A percentile compares a stretch with the other conserved stretches of the same genome.
These are phyloP conservation scores for Cavenderia fasciculata DNA, from an alignment of 78 protist species.

Conservation along the genomic window DNA sequence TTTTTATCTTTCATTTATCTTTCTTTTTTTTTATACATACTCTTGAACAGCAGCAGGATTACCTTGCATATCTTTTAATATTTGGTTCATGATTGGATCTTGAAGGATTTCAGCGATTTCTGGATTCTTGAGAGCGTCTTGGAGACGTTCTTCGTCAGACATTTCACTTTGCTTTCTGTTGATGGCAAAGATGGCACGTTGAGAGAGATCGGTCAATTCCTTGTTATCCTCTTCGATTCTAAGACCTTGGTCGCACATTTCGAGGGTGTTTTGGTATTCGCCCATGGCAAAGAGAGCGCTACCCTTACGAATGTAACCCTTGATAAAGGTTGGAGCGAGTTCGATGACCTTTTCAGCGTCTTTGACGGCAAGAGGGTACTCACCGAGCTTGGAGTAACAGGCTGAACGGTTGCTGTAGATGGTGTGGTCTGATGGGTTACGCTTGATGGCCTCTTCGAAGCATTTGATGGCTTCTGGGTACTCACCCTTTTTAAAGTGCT, in stretches of 20 bases:
- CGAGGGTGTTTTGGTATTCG: constrained; percentile 89
- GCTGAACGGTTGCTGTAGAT: constrained; percentile 88
- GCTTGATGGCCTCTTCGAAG: constrained; percentile 90
- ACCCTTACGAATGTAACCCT: constrained; percentile 88
- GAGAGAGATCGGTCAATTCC: constrained; percentile 74
- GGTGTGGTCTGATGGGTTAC: constrained; percentile 90
- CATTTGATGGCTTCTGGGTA: constrained; percentile 89
- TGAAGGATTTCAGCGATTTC: constrained; percentile 87
- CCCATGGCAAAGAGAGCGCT: constrained; percentile 80
- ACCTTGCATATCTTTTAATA: constrained; percentile 80
- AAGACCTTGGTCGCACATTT: constrained; percentile 85
- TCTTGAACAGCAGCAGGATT: constrained; percentile 84
- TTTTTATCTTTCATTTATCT: neutral
- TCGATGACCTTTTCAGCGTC: constrained; percentile 85
- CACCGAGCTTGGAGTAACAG: constrained; percentile 80
- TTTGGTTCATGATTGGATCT: constrained; percentile 89
- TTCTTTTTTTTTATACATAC: constrained; percentile 2
- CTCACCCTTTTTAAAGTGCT: constrained; percentile 85
- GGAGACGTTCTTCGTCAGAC: constrained; percentile 84
- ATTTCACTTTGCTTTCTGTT: constrained; percentile 3
- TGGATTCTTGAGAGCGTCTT: constrained; percentile 91
- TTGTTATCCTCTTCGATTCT: constrained; percentile 76
- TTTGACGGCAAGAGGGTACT: constrained; percentile 77
- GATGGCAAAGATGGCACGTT: constrained; percentile 25
- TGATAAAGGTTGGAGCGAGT: constrained; percentile 79